Base-by-base conservation (phyloP, 306 rosid species). In the Castanospermum australe region DNA sequence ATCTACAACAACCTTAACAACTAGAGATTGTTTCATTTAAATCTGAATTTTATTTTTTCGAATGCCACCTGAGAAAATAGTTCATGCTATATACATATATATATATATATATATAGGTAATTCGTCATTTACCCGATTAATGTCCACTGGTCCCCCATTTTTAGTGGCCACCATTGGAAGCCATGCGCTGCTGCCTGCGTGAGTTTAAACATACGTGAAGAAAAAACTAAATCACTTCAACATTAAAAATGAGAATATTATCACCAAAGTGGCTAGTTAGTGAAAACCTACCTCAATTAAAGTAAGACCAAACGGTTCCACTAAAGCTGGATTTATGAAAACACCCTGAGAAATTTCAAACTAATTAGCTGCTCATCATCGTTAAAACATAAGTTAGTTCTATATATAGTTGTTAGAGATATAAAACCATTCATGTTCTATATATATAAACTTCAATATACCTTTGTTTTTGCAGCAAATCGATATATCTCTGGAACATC, bases 101-200 rank as follows among this genome's bases (percentile, higher is more conserved):
- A 28, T 28, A 28, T 1, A 28, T 28, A 28, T 28, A 28, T 28
- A 2, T 13, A 30, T 24, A 44, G 15, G 61, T 25, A 24, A 42
- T 12, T 45, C 39, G 4, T 77, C 65, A 65, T 52, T 81, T 88
- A 90, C 94, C 87, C 71, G 80, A 62, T 88, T 83, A 76, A 90
- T 90, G 84, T 90, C 94, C 51, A 90, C 94, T 1, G 94, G 94
- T 75, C 94, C 94, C 33, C 94, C 94, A 39, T 90, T 90, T 78
- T 86, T 86, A 1, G 92, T 90, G 76, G 92, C 92, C 83, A 90
- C 94, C 89, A 80, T 80, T 4, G 94, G 94, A 74, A 90, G 92
- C 73, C 92, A 10, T 90, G 92, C 3, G 92, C 94, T 15, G 94
- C 92, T 57, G 94, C 94, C 94, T 90, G 80, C 61, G 66, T 39